Evolutionary conservation across 306 rosid species (phyloP), one percentile per base, ranked within the genome.

Genomic region (Hippophae rhamnoides): DNA sequence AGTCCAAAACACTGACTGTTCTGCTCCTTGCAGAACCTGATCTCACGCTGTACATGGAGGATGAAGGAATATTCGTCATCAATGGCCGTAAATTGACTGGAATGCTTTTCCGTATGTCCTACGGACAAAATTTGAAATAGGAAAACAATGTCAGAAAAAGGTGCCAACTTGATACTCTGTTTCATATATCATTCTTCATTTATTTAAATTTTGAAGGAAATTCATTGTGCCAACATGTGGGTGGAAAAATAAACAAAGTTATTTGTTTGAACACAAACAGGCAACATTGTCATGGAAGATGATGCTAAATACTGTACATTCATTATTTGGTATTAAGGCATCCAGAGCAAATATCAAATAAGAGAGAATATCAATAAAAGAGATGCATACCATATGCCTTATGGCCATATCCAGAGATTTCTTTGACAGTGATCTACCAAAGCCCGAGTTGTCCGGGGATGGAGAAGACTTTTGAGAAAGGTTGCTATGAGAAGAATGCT

Each of bases 391-490:
- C 97, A 90, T 90, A 72, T 90, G 97, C 72, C 97, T 79, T 64
- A 90, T 84, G 54, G 97, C 97, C 97, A 90, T 90, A 73, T 90
- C 97, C 75, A 90, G 82, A 52, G 97, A 90, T 74, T 86, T 90
- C 88, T 86, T 90, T 66, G 97, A 90, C 12, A 90, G 94, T n/a
- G 88, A 70, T 77, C 97, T 84, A 65, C 97, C 97, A 59, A 90
- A 86, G 59, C 95, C 95, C 42, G 84, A 79, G 77, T 94, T 82
- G 64, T 90, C 95, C 10, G 95, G 97, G 59, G 97, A 89, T 46
- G 86, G 79, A 45, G 84, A 73, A 8, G 90, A 82, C 82, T 82
- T 90, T 62, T 81, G 86, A 61, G 97, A 82, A 71, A 83, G 77
- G 75, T 84, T 86, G 53, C 88, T 78, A 59, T 43, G 82, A 26